Evolutionary conservation across 805 yeast species (phyloP).

Genomic region (Metschnikowia lunata): DNA sequence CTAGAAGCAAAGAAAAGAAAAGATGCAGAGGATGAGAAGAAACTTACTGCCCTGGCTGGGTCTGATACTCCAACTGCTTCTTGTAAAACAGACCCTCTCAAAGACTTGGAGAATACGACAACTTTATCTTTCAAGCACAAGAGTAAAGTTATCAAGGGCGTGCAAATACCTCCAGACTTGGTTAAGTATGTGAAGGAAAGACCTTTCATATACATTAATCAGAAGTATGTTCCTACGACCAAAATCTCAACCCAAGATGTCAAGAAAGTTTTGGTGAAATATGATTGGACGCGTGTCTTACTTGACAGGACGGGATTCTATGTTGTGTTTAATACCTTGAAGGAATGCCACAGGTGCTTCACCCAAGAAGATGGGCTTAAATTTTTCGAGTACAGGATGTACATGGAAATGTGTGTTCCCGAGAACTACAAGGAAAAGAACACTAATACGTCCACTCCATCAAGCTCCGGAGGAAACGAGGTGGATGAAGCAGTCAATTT

Average conservation of each 20-base stretch:
- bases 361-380: conserved; percentile 55
- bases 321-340: conserved; percentile 58
- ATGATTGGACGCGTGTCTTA: conserved; percentile 63
- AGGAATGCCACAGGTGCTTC: conserved; percentile 59
- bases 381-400: conserved; percentile 44
- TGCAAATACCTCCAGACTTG: conserved; percentile 46
- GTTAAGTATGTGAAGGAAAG: conserved; percentile 48
- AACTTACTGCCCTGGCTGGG: neutral
- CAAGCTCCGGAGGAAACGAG: conserved; percentile 24
- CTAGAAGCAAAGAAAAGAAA: conserved; percentile 10
- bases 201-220: conserved; percentile 54
- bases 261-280: conserved; percentile 52
- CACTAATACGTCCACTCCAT: conserved; percentile 3
- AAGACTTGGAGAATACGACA: conserved; percentile 24
- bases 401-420: conserved; percentile 57
- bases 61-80: neutral
- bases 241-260: conserved; percentile 52
- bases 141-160: conserved; percentile 30
- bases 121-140: conserved; percentile 29
- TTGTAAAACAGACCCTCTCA: conserved; percentile 2
- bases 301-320: conserved; percentile 65
- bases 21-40: conserved; percentile 8
- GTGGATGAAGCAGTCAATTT: conserved; percentile 56
- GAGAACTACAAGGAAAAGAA: conserved; percentile 30
- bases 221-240: conserved; percentile 45